phyloP scores from a whole-genome alignment of 768 basidiomycete genomes.

The Mycena filopes region DNA sequence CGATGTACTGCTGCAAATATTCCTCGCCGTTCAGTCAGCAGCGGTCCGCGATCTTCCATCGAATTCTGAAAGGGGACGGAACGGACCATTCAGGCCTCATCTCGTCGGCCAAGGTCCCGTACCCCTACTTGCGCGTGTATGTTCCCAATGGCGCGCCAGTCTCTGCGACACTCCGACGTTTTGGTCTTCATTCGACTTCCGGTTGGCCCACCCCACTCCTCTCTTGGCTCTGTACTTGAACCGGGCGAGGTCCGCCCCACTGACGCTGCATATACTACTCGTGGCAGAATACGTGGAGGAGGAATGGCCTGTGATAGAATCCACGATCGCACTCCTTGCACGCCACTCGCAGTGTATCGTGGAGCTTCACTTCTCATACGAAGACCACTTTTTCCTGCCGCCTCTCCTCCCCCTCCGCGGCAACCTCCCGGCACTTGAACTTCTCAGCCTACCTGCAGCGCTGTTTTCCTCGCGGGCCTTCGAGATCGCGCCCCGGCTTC shows the following conservation, averaged over 20 bases:
- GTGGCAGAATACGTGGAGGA: neutral
- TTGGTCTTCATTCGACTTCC: neutral
- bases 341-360: neutral
- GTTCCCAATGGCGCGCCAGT: neutral
- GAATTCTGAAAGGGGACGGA: neutral
- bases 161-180: neutral
- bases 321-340: neutral
- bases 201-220: neutral
- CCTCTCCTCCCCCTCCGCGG: neutral
- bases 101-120: neutral
- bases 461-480: neutral
- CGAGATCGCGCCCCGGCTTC: neutral
- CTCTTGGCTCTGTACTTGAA: neutral
- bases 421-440: neutral
- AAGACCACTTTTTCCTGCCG: neutral
- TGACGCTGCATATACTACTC: neutral
- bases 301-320: neutral
- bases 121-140: neutral
- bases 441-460: neutral
- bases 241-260: neutral
- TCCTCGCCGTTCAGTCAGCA: neutral
- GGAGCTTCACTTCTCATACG: neutral
- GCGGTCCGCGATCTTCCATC: neutral
- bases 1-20: neutral
- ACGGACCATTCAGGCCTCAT: neutral